Evolutionary conservation across 805 yeast species (phyloP).

Genomic region (Zygosaccharomyces bailii): DNA sequence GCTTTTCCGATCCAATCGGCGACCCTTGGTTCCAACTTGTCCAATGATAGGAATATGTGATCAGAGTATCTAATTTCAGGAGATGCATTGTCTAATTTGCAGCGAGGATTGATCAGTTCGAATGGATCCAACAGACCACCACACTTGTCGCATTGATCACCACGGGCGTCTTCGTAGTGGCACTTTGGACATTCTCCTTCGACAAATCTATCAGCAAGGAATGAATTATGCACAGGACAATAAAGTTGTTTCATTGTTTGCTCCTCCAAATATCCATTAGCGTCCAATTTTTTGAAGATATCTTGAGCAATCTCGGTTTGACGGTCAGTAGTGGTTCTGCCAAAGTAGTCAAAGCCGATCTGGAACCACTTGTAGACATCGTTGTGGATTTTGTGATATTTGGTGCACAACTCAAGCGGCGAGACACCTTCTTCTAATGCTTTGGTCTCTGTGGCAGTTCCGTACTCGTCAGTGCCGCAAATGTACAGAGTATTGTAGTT

Average conservation of each 20-base stretch:
- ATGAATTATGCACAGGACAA: conserved; percentile 87
- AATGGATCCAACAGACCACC: conserved; percentile 87
- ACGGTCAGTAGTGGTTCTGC: conserved; percentile 87
- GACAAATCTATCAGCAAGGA: conserved; percentile 92
- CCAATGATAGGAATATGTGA: conserved; percentile 79
- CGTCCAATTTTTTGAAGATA: conserved; percentile 69
- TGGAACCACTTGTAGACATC: conserved; percentile 97
- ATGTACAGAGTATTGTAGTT: conserved; percentile 80
- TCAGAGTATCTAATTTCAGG: conserved; percentile 81
- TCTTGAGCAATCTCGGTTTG: conserved; percentile 97
- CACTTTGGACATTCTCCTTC: conserved; percentile 98
- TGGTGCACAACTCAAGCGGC: conserved; percentile 86
- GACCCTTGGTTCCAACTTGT: conserved; percentile 75
- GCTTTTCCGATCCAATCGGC: conserved; percentile 69
- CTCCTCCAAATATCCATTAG: conserved; percentile 82
- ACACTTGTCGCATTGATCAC: conserved; percentile 98
- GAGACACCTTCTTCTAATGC: conserved; percentile 91
- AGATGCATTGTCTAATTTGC: conserved; percentile 82
- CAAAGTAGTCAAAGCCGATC: conserved; percentile 90
- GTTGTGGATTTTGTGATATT: conserved; percentile 80
- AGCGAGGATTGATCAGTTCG: conserved; percentile 90
- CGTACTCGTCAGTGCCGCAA: conserved; percentile 99
- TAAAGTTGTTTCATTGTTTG: conserved; percentile 84
- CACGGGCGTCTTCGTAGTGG: conserved; percentile 93
- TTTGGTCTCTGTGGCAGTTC: conserved; percentile 98